phyloP scores from a whole-genome alignment of 306 rosid genomes.

The Ormosia semicastrata region DNA sequence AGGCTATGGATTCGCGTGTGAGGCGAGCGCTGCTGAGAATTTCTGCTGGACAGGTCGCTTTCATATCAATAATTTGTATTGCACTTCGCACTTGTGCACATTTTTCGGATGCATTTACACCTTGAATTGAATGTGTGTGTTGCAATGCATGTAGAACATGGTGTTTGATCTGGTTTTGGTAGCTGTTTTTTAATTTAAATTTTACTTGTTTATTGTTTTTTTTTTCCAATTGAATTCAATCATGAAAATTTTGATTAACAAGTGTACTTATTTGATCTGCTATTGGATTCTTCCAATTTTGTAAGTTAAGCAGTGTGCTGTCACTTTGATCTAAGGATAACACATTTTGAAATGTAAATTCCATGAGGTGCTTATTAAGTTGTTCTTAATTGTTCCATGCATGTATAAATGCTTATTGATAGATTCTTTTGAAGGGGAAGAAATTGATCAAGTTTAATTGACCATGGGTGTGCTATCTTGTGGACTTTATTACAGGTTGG shows the following conservation, averaged over 20 bases:
- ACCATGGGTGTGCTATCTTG: constrained; percentile 2
- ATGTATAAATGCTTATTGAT: background rate
- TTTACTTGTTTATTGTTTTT: background rate
- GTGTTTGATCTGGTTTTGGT: constrained; percentile 28
- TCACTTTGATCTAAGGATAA: constrained; percentile 36
- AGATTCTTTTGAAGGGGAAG: background rate
- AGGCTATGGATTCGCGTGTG: constrained; percentile 87
- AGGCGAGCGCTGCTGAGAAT: constrained; percentile 86
- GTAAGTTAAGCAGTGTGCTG: background rate
- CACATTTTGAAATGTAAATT: background rate
- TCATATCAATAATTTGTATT: background rate
- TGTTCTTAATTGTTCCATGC: background rate
- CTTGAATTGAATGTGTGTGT: background rate
- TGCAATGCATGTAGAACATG: constrained; percentile 20
- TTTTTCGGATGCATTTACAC: too few relatives aligned
- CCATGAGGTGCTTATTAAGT: background rate
- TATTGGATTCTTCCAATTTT: constrained; percentile 20
- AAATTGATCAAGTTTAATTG: background rate
- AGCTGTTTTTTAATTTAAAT: background rate
- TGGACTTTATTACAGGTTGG: constrained; percentile 66
- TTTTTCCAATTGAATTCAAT: background rate
- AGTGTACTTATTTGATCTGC: constrained; percentile 20
- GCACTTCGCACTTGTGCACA: background rate
- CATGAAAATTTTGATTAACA: background rate
- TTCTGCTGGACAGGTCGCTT: constrained; percentile 85